phyloP scores from a whole-genome alignment of 305 asterid genomes.

The Fraxinus greggii region DNA sequence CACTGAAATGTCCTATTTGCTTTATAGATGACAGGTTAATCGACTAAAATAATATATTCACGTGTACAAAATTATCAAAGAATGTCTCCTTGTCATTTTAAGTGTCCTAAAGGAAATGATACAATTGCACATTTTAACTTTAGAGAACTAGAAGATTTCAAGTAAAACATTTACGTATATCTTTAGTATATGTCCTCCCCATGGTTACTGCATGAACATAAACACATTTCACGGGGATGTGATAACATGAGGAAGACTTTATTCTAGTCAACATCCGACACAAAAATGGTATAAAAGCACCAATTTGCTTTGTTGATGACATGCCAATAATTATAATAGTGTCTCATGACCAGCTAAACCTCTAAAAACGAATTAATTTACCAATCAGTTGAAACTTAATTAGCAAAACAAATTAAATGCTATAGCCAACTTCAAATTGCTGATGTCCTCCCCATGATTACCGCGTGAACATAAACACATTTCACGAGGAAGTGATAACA shows the following conservation, averaged over 20 bases:
- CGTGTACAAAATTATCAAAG: not conserved
- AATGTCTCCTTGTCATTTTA: not conserved
- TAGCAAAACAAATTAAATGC: not conserved
- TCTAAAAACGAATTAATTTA: not conserved
- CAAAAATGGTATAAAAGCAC: constrained; percentile 38
- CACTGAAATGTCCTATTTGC: constrained; percentile 11
- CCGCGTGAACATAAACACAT: constrained; percentile 16
- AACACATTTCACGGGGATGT: constrained; percentile 3
- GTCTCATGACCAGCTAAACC: not conserved
- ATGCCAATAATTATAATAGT: not conserved
- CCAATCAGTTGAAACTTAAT: too few species aligned
- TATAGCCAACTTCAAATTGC: not conserved
- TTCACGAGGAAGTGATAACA: not conserved
- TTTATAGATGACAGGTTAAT: constrained; percentile 26
- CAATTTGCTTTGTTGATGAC: constrained; percentile 58
- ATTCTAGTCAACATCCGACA: constrained; percentile 58
- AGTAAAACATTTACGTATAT: not conserved
- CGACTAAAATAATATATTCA: not conserved
- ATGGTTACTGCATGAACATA: constrained; percentile 19
- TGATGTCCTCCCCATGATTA: constrained; percentile 25
- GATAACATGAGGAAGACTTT: constrained; percentile 3
- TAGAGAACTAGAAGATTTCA: not conserved
- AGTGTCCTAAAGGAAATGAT: not conserved
- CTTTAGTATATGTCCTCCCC: constrained; percentile 29
- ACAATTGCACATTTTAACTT: not conserved